Evolutionary conservation across 2,329 filamentous ascomycete genomes (phyloP), one percentile per base, ranked within the genome.

Genomic region (Cercospora brassicicola): DNA sequence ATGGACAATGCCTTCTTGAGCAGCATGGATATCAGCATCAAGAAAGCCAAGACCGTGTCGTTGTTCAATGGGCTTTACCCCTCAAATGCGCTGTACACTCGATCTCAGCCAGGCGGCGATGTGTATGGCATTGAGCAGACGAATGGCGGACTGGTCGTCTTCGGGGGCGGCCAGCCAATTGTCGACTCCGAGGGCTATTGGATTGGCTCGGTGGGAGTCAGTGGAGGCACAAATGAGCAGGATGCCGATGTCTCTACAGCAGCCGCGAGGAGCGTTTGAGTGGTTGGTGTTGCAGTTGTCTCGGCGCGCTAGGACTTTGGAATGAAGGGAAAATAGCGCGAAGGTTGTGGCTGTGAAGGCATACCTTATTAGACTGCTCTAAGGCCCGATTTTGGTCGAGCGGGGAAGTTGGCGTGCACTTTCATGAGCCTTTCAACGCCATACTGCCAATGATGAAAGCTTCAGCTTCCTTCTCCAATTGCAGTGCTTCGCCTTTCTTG

Each of bases 391-490:
- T 55, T 9, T 18, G 48, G 23, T 28, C 11, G 23, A 55, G 48
- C 20, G 48, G 48, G 23, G 48, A 8, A 26, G n/a, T 55, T 55
- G 48, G 48, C 48, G 48, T 28, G 30, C 48, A 56, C 42, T 18
- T 20, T 80, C 75, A 84, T 51, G 81, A 81, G 26, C 90, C 90
- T 71, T 91, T 88, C 72, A 95, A 78, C 1, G 93, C 92, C 15
- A 88, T 86, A 1, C 91, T 86, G 1, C 91, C 89, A 64, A 97
- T 74, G 4, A 94, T 83, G 51, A 91, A 83, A 63, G 86, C 84
- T 76, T 96, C 92, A 53, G 91, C 82, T 74, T 91, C 86, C 36
- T 63, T 70, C 7, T 68, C 72, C 65, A 71, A 67, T 20, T 36
- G 64, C 11, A 48, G 36, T 18, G 66, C 66, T 28, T 72, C 65